phyloP scores from a whole-genome alignment of 352 stramenopile genomes.

The Phytophthora lateralis region DNA sequence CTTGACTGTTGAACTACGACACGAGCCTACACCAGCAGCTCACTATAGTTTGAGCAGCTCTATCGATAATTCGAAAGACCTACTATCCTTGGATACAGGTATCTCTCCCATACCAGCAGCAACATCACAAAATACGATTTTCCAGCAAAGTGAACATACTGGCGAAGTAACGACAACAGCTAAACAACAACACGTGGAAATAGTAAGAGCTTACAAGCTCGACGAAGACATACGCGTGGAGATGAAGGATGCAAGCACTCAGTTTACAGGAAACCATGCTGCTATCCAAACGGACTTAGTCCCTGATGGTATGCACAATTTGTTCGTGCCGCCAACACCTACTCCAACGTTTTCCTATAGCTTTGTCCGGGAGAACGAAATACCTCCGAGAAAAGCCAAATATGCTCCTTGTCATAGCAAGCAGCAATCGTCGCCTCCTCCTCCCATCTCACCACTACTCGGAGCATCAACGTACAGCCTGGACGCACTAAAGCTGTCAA shows the following conservation, averaged over 20 bases:
- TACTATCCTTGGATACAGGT: background rate
- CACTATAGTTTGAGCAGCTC: background rate
- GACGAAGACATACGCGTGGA: conserved; percentile 28
- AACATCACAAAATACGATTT: background rate
- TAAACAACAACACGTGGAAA: conserved; percentile 37
- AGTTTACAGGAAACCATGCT: conserved; percentile 80
- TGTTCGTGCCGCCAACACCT: conserved; percentile 12
- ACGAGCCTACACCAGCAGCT: background rate
- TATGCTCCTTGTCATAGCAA: background rate
- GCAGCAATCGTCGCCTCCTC: conserved; percentile 9
- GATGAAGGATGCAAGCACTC: conserved; percentile 70
- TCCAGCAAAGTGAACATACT: background rate
- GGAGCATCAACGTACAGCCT: conserved; percentile 38
- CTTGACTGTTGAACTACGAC: background rate
- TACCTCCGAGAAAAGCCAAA: background rate
- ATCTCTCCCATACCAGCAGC: background rate
- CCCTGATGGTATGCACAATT: conserved; percentile 59
- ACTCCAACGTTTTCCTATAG: background rate
- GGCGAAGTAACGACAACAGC: background rate
- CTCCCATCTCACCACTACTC: conserved; percentile 7
- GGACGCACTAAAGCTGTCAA: conserved; percentile 37
- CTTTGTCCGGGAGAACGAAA: background rate
- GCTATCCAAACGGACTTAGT: conserved; percentile 68
- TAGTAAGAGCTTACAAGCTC: conserved; percentile 58
- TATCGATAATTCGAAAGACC: background rate